Base-by-base conservation (phyloP, 2,329 filamentous ascomycete genomes). In the Colletotrichum acutatum region DNA sequence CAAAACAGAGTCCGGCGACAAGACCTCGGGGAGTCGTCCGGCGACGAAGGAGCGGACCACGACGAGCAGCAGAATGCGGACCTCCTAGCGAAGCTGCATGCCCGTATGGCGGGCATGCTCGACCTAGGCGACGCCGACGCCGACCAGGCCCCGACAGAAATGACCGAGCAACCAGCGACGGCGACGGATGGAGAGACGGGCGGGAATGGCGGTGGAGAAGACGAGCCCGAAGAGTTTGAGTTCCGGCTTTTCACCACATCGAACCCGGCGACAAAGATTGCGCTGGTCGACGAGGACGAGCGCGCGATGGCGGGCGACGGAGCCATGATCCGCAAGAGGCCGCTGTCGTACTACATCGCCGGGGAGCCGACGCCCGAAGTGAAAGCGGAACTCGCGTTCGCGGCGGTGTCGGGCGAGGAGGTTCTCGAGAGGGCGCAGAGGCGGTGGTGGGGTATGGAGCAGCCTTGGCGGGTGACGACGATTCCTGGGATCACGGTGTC, bases 181-280 rank as follows among this genome's bases (percentile, higher is more conserved):
- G 49, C 72, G 42, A 66, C 60, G 14, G 58, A 56, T 28, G 74
- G 76, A 26, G 72, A 67, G 34, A 68, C 65, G 30, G 71, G 67
- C 63, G 56, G 66, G 34, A 66, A 61, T 9, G 72, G 74, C 7
- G 74, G 71, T 7, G 77, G 81, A 3, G 75, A 74, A 11, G 74
- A 78, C 8, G 76, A 68, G 22, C 74, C 81, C 22, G 83, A 86
- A 60, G 85, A 86, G 65, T 91, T 90, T 75, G 84, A 87, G 66
- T 92, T 92, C 77, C 84, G 88, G 9, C 84, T 92, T 32, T 92
- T 92, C 78, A 85, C 86, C 74, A 83, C 83, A 57, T 81, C 86
- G 22, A 81, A 80, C 5, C 80, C 84, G 2, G 79, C 82, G 1
- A 83, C 84, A 64, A 90, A 86, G 71, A 85, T 92, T 22, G 80